Conservation (phyloP, 345 rosid genomes). For the Psidium guajava region DNA sequence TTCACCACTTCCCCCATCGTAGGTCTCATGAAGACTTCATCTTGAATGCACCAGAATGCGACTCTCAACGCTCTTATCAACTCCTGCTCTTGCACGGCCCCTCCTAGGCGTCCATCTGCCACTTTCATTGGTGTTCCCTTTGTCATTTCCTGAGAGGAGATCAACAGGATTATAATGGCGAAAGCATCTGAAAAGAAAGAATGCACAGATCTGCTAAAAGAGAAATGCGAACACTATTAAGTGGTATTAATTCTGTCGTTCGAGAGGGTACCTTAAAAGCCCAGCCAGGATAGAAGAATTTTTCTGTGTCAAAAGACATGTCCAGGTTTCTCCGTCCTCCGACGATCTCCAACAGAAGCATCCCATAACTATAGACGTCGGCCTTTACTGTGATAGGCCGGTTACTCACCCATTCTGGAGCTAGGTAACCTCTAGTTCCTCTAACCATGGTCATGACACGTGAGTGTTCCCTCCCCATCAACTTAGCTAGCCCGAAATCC, state of each 20-base stretch:
- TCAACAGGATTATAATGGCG: not conserved
- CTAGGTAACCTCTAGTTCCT: conserved; percentile 73
- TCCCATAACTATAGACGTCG: conserved; percentile 76
- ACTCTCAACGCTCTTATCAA: conserved; percentile 39
- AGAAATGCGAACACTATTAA: not conserved
- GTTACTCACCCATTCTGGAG: conserved; percentile 74
- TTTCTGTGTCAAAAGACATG: conserved; percentile 40
- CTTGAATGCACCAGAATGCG: conserved; percentile 75
- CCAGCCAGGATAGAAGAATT: conserved; percentile 85
- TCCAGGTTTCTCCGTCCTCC: conserved; percentile 77
- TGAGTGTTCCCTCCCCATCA: conserved; percentile 65
- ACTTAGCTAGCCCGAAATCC: conserved; percentile 65
- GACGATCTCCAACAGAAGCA: conserved; percentile 67
- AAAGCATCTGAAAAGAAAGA: not conserved
- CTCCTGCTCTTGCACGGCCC: conserved; percentile 49
- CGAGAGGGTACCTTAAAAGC: conserved; percentile 64
- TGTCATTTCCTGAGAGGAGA: conserved; percentile 28
- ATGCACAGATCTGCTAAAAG: not conserved
- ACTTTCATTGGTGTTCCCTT: conserved; percentile 32
- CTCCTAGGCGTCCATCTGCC: conserved; percentile 32
- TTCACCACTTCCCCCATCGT: conserved; percentile 72
- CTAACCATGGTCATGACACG: conserved; percentile 64
- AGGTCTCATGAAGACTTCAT: conserved; percentile 48
- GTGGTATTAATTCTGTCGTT: not conserved
- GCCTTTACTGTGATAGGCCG: conserved; percentile 70